Base-by-base conservation (phyloP, 306 rosid genomes). In the Datisca glomerata region DNA sequence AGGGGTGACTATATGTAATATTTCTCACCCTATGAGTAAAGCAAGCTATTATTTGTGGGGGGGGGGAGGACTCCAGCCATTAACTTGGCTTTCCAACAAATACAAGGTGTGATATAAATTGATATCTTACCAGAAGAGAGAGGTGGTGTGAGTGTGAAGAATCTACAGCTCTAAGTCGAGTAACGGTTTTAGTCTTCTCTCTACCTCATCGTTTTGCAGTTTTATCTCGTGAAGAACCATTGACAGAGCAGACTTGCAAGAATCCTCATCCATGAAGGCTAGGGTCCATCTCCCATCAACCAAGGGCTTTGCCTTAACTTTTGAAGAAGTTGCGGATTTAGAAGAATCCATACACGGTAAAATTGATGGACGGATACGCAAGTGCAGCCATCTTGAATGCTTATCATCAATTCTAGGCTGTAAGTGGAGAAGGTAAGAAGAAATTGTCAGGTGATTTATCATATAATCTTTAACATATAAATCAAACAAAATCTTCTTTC, bases 211-310 rank as follows among this genome's bases (percentile, higher is more conserved):
- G 33, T 70, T 63, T 55, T 69, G 81, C 27, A 49, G 56, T 37
- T 61, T 59, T 17, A 57, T 41, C 70, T 83, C 95, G 55, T 83
- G 77, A 25, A 61, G 56, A 70, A 72, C 45, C 95, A 83, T 80
- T 12, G 48, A 46, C 21, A 89, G 60, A 21, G 97, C 97, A 43
- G 65, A 66, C 47, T 66, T 72, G 70, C 95, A 89, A 39, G 93
- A 60, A 55, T 75, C 84, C 56, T 72, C 93, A 6, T 84, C 93
- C 53, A 70, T 45, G 64, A 89, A 89, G 11, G 97, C 95, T 48
- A 89, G 59, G 38, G 85, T 89, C 97, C 97, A 89, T 70, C 95
- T 77, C 37, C 97, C 97, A 62, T 89, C 97, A 37, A 81, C 79
- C 66, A 78, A 68, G 58, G 66, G 55, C 67, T 63, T 77, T 0